Evolutionary conservation across 306 rosid species (phyloP), one percentile per base, ranked within the genome.

Genomic region (Amphicarpaea edgeworthii): DNA sequence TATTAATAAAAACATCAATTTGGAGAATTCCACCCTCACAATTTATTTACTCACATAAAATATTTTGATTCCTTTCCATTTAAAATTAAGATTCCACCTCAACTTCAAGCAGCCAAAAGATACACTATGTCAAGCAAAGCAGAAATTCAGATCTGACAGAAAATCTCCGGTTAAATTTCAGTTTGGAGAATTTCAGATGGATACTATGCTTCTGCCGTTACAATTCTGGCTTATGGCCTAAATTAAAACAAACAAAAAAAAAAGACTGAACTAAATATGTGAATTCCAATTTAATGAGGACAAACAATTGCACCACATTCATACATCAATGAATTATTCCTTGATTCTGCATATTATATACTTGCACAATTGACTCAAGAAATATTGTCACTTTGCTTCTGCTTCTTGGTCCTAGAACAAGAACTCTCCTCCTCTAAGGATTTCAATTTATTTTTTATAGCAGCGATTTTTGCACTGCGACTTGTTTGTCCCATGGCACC

Each of bases 371-470:
- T 32, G 57, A 28, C 66, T 82, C 88, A 81, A 81, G 85, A 87
- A 3, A 51, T 12, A 51, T 70, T 51, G 7, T 87, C 85, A 59
- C 42, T 87, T 65, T 69, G 93, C 92, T 90, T 89, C 87, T 81
- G 97, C 81, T 86, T 92, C 90, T 95, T 92, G 71, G 82, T 68
- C 40, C 77, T 69, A 30, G 86, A 78, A 73, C 77, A 65, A 30
- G 86, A 78, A 73, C 88, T 85, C 64, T 92, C 99, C 77, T 85
- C 99, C 71, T 92, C 97, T 61, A 92, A 68, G 50, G 93, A 83
- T 77, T 88, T 92, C 85, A 95, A 73, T 40, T 95, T 95, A 83
- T 92, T 95, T 87, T 92, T 95, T 83, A 95, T 95, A 37, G 99
- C 99, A 47, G 99, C 93, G 54, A 95, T 92, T 85, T 87, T 95